Conservation (phyloP, 176 grass and related monocot genomes). For the Musa schizocarpa region DNA sequence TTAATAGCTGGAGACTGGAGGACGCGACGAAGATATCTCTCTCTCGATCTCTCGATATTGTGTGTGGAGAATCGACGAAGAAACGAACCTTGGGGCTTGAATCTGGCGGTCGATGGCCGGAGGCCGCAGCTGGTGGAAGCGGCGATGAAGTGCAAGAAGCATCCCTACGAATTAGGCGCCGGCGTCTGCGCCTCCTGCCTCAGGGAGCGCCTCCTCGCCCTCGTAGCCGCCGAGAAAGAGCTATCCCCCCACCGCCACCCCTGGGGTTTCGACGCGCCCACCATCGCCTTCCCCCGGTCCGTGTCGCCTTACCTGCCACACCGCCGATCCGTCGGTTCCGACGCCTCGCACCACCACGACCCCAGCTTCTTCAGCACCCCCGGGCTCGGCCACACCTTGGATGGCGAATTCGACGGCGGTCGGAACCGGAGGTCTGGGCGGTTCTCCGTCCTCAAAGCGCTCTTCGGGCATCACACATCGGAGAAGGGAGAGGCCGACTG, state of each 20-base stretch:
- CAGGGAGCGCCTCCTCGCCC: conserved; percentile 57
- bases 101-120: not conserved
- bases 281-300: not conserved
- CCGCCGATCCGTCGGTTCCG: not conserved
- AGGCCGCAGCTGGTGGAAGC: not conserved
- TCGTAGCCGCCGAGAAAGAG: conserved; percentile 52
- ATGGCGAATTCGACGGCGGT: not conserved
- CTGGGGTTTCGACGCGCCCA: not conserved
- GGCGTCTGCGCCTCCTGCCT: conserved; percentile 94
- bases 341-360: not conserved
- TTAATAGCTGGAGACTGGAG: not conserved
- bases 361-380: conserved; percentile 9
- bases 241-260: conserved; percentile 7
- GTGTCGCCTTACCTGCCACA: not conserved
- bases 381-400: conserved; percentile 1
- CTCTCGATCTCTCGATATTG: not conserved
- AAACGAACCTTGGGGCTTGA: not conserved
- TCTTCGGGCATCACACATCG: conserved; percentile 11
- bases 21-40: not conserved
- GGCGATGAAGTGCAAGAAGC: conserved; percentile 84
- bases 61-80: not conserved
- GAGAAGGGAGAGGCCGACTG: not conserved
- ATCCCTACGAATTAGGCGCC: conserved; percentile 44
- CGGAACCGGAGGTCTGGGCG: not conserved
- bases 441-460: not conserved